Evolutionary conservation across 2,329 filamentous ascomycete genomes (phyloP).

Genomic region (Xylariales sp.): DNA sequence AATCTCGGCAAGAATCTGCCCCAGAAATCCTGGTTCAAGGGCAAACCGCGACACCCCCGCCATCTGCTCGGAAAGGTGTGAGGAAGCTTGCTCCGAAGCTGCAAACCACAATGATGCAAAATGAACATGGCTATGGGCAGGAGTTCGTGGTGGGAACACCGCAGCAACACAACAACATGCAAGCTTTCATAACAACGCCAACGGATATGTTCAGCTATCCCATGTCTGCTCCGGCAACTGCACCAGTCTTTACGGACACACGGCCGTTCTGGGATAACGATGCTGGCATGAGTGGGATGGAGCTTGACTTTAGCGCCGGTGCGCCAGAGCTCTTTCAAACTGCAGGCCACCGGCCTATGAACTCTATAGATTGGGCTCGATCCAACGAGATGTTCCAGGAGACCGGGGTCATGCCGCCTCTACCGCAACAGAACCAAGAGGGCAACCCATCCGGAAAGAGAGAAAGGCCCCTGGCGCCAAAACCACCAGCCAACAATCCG

Average conservation of each 20-base stretch:
- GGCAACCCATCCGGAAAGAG: conserved; percentile 32
- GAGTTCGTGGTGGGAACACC: conserved; percentile 46
- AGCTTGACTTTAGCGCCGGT: conserved; percentile 51
- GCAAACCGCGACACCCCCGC: conserved; percentile 58
- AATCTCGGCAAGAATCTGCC: conserved; percentile 36
- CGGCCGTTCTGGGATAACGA: conserved; percentile 54
- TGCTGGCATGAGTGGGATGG: conserved; percentile 48
- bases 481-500: conserved; percentile 36
- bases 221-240: conserved; percentile 51
- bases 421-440: conserved; percentile 30
- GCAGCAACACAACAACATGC: conserved; percentile 44
- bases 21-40: conserved; percentile 32
- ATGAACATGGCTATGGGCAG: conserved; percentile 51
- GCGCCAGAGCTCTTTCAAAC: conserved; percentile 39
- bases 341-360: conserved; percentile 40
- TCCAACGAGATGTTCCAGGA: conserved; percentile 52
- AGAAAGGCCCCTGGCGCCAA: conserved; percentile 46
- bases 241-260: conserved; percentile 37
- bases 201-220: conserved; percentile 57
- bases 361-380: conserved; percentile 54
- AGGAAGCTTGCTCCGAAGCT: conserved; percentile 51
- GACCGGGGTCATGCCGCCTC: conserved; percentile 26
- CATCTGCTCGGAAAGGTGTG: conserved; percentile 50
- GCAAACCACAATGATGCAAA: conserved; percentile 46
- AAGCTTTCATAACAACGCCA: conserved; percentile 39